Evolutionary conservation across 768 basidiomycete genomes (phyloP).

Genomic region (Lentinula aciculospora): DNA sequence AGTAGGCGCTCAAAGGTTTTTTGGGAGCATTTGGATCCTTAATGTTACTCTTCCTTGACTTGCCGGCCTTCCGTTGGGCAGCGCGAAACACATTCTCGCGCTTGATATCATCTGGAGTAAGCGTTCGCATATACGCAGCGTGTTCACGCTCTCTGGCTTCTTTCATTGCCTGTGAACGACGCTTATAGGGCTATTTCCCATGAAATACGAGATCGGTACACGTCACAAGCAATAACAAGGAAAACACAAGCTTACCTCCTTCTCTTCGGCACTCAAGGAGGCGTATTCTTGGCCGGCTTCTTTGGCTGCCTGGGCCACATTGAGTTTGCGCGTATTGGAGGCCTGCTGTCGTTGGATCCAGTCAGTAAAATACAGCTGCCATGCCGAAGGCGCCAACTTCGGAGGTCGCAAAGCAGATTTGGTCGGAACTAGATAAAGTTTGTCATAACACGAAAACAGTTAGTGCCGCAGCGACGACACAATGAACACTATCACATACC

Average conservation of each 20-base stretch:
- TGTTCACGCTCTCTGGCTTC: conserved; percentile 81
- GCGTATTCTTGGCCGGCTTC: conserved; percentile 92
- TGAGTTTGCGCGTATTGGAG: conserved; percentile 76
- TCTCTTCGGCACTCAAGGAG: conserved; percentile 69
- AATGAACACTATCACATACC: conserved; percentile 31
- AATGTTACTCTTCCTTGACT: conserved; percentile 89
- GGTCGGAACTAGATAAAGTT: conserved; percentile 42
- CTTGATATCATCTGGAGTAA: conserved; percentile 92
- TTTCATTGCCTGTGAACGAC: conserved; percentile 79
- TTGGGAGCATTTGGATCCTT: conserved; percentile 97
- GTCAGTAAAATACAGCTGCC: conserved; percentile 96
- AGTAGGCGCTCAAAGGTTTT: conserved; percentile 92
- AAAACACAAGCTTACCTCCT: conserved; percentile 59
- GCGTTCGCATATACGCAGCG: conserved; percentile 76
- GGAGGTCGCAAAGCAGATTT: conserved; percentile 83
- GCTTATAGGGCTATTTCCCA: conserved; percentile 68
- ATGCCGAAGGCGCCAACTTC: conserved; percentile 88
- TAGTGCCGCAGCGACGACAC: conserved; percentile 7
- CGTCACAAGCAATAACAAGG: conserved; percentile 13
- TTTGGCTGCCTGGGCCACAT: conserved; percentile 93
- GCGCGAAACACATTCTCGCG: conserved; percentile 89
- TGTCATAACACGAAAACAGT: conserved; percentile 14
- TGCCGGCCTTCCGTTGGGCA: conserved; percentile 89
- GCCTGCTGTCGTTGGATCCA: conserved; percentile 88
- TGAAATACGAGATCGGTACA: conserved; percentile 13